Conservation (phyloP, 768 basidiomycete species). For the Rhizopogon rudus region DNA sequence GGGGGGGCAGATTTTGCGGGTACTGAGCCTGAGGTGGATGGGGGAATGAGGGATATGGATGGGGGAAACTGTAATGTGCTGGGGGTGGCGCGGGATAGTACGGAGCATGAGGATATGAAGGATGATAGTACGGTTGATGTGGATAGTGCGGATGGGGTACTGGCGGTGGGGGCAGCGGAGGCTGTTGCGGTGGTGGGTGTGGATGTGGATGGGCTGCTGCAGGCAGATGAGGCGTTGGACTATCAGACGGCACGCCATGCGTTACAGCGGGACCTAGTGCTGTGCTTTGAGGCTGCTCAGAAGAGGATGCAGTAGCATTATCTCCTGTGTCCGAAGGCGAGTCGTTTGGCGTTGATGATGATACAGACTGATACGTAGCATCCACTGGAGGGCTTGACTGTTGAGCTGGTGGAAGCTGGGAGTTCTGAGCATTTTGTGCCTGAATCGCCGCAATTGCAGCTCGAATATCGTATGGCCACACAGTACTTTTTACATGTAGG, state of each 20-base stretch:
- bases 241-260: slow-evolving; percentile 11
- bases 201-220: slow-evolving; percentile 14
- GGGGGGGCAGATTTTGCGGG: slow-evolving; percentile 24
- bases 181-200: slow-evolving; percentile 12
- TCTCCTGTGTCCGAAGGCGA: slow-evolving; percentile 14
- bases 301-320: slow-evolving; percentile 8
- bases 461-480: slow-evolving; percentile 72
- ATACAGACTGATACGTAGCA: not conserved
- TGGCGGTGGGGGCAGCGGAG: slow-evolving; percentile 15
- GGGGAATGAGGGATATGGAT: slow-evolving; percentile 26
- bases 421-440: slow-evolving; percentile 18
- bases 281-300: slow-evolving; percentile 11
- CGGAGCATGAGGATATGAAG: slow-evolving; percentile 62
- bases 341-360: slow-evolving; percentile 17
- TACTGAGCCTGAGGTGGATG: slow-evolving; percentile 28
- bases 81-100: slow-evolving; percentile 52
- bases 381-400: slow-evolving; percentile 7
- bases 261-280: slow-evolving; percentile 12
- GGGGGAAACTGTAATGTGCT: slow-evolving; percentile 34
- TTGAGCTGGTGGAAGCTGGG: slow-evolving; percentile 13
- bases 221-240: slow-evolving; percentile 20
- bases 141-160: slow-evolving; percentile 36
- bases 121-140: slow-evolving; percentile 51
- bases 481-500: slow-evolving; percentile 52
- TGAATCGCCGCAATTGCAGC: slow-evolving; percentile 55